Base-by-base conservation (phyloP, 2,329 filamentous ascomycete genomes). In the Coniochaeta prunicola region DNA sequence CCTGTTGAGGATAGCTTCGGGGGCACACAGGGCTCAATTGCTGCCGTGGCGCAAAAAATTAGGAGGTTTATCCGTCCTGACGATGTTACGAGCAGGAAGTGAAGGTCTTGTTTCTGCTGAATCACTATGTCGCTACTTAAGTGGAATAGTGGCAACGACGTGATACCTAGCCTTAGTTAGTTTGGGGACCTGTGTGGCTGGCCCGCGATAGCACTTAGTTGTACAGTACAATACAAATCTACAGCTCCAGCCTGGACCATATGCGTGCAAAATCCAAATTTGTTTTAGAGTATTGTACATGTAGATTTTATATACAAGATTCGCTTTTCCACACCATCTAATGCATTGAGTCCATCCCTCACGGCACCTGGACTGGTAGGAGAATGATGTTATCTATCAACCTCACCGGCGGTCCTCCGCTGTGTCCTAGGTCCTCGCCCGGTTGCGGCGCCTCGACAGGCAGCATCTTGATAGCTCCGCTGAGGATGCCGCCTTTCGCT, bases 371-470 rank as follows among this genome's bases (percentile, higher is more conserved):
- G 3, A 19, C 33, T 0, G 81, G 77, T 65, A 80, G 75, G 34
- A 93, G 71, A 58, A 96, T 87, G 64, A 97, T 87, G 68, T 99
- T 99, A 70, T 99, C 94, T 71, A 99, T 97, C 73, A 99, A 76
- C 62, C 94, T 81, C 54, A 99, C 94, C 1, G 86, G 71, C 17
- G 90, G 90, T 1, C 88, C 87, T 3, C 85, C 87, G 58, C 83
- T 81, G 61, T 84, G 85, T 3, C 92, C 92, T 28, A 92, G 73
- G 64, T 92, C 86, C 71, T 97, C 92, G 0, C 82, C 89, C 6
- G 84, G 76, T 55, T 78, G 80, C 0, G 87, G 80, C 57, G 84
- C 80, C 69, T 96, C 90, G 1, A 96, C 77, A 0, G 92, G 89
- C 53, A 91, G 71, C 88, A 99, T 96, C 75, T 90, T 94, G 59